phyloP scores from a whole-genome alignment of 306 rosid species.

The Ormosia semicastrata region DNA sequence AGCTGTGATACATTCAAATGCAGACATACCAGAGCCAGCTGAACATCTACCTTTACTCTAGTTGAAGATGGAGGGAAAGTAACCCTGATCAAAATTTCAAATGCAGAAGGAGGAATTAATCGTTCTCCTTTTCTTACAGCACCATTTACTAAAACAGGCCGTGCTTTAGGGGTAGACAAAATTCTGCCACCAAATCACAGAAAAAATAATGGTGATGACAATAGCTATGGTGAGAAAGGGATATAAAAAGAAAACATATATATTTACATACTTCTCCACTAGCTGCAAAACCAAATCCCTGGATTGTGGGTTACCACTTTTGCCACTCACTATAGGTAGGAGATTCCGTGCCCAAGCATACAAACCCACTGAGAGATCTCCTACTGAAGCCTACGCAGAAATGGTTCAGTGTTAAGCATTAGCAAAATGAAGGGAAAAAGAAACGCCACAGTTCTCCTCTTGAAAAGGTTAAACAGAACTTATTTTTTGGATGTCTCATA shows the following conservation, averaged over 20 bases:
- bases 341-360: conserved; percentile 81
- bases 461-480: background rate
- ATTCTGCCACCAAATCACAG: conserved; percentile 53
- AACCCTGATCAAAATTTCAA: conserved; percentile 68
- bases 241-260: background rate
- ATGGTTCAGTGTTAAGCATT: conserved; percentile 20
- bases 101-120: conserved; percentile 73
- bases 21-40: conserved; percentile 10
- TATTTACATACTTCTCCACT: conserved; percentile 66
- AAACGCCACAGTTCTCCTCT: background rate
- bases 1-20: background rate
- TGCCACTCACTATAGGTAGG: conserved; percentile 71
- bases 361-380: conserved; percentile 84
- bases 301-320: conserved; percentile 75
- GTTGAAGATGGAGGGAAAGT: conserved; percentile 76
- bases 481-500: background rate
- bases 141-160: conserved; percentile 70
- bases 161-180: conserved; percentile 83
- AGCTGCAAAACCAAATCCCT: conserved; percentile 90
- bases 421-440: conserved; percentile 1
- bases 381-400: conserved; percentile 59
- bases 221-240: background rate
- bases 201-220: background rate
- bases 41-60: conserved; percentile 69
- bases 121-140: conserved; percentile 93